These are phyloP conservation scores for Metarhizium robertsii DNA, from an alignment of 2,329 filamentous ascomycete genomes.

Conservation along the genomic window DNA sequence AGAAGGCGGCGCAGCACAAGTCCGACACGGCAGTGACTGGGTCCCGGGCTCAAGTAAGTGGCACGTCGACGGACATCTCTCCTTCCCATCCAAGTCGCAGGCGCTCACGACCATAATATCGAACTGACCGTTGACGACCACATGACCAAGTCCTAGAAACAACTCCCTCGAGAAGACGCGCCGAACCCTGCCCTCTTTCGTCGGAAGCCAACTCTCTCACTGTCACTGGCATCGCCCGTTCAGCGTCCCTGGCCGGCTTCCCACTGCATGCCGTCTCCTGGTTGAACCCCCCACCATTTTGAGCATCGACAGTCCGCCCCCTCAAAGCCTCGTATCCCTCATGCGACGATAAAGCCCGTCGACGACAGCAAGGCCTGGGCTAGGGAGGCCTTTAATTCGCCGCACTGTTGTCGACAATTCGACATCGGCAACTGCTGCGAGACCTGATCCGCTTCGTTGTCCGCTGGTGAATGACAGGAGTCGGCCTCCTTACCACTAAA, in stretches of 20 bases:
- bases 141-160: not conserved
- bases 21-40: not conserved
- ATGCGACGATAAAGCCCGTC: slow-evolving; percentile 24
- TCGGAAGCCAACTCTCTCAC: not conserved
- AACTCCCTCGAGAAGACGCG: not conserved
- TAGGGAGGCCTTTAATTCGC: slow-evolving; percentile 23
- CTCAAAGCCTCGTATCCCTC: slow-evolving; percentile 1
- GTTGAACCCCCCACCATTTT: slow-evolving; percentile 1
- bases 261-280: not conserved
- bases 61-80: not conserved
- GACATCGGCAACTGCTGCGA: slow-evolving; percentile 11
- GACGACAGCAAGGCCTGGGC: slow-evolving; percentile 15
- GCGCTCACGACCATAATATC: not conserved
- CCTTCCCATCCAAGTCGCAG: not conserved
- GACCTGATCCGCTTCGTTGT: slow-evolving; percentile 15
- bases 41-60: not conserved
- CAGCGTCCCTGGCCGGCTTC: not conserved
- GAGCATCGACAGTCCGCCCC: not conserved
- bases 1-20: not conserved
- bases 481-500: not conserved
- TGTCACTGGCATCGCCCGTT: not conserved
- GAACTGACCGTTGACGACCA: not conserved
- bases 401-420: slow-evolving; percentile 14
- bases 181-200: not conserved
- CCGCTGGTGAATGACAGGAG: slow-evolving; percentile 19